Evolutionary conservation across 257 asterid species (phyloP).

Genomic region (Paraleonurus japonicus): DNA sequence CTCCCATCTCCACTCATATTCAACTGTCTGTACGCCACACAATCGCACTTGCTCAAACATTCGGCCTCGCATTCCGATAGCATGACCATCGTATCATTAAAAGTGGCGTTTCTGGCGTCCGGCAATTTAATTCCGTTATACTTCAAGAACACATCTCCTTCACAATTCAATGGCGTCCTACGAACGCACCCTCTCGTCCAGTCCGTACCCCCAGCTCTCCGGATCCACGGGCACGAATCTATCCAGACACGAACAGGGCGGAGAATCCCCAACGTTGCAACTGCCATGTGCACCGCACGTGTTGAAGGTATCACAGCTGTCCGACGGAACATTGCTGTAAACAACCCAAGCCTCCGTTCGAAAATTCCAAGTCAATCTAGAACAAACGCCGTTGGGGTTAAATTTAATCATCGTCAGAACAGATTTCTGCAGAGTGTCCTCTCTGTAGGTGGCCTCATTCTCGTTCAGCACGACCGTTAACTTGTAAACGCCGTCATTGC

Average conservation of each 20-base stretch:
- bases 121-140: constrained; percentile 13
- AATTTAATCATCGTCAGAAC: background rate
- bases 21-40: constrained; percentile 12
- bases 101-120: background rate
- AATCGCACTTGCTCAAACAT: constrained; percentile 3
- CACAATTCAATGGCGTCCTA: background rate
- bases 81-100: background rate
- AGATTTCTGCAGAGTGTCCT: background rate
- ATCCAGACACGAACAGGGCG: background rate
- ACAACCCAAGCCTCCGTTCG: background rate
- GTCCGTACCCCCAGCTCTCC: background rate
- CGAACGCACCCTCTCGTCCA: background rate
- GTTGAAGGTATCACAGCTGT: background rate
- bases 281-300: background rate
- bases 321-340: background rate
- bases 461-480: background rate
- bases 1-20: background rate
- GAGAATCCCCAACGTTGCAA: background rate
- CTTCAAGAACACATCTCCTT: constrained; percentile 6
- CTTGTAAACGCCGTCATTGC: background rate
- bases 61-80: background rate
- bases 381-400: background rate
- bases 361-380: background rate
- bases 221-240: background rate
- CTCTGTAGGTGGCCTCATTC: background rate